Conservation (phyloP, 176 grass and related monocot species). For the Calamus simplicifolius region DNA sequence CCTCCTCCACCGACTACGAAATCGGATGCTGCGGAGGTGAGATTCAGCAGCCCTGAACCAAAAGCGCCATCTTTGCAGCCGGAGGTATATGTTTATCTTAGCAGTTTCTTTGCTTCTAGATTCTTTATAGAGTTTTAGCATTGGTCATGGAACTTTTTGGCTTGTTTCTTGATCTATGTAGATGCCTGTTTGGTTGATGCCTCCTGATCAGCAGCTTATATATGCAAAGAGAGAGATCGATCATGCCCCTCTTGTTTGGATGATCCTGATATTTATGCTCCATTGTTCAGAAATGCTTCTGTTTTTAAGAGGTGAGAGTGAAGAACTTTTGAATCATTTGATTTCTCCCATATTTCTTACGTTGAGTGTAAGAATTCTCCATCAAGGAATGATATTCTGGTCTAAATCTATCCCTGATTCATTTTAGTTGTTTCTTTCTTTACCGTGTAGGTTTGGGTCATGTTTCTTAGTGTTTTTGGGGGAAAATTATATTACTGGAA, state of each 20-base stretch:
- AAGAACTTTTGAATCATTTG: too few relatives aligned
- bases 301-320: conserved; percentile 57
- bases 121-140: conserved; percentile 2
- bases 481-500: too few relatives aligned
- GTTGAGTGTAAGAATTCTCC: too few relatives aligned
- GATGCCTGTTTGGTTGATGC: conserved; percentile 50
- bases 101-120: neutral
- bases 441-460: too few relatives aligned
- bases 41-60: neutral
- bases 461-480: too few relatives aligned
- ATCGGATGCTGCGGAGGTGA: conserved; percentile 2
- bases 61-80: conserved; percentile 8
- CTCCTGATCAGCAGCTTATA: conserved; percentile 60
- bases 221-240: conserved; percentile 66
- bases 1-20: conserved; percentile 16
- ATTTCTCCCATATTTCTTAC: too few relatives aligned
- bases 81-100: conserved; percentile 27
- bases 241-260: conserved; percentile 28
- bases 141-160: neutral
- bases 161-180: conserved; percentile 12
- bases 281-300: conserved; percentile 53
- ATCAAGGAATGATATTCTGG: too few relatives aligned
- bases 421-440: too few relatives aligned
- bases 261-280: conserved; percentile 56
- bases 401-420: too few relatives aligned